phyloP scores from a whole-genome alignment of 139 green algal species.

The Chlorella sorokiniana region DNA sequence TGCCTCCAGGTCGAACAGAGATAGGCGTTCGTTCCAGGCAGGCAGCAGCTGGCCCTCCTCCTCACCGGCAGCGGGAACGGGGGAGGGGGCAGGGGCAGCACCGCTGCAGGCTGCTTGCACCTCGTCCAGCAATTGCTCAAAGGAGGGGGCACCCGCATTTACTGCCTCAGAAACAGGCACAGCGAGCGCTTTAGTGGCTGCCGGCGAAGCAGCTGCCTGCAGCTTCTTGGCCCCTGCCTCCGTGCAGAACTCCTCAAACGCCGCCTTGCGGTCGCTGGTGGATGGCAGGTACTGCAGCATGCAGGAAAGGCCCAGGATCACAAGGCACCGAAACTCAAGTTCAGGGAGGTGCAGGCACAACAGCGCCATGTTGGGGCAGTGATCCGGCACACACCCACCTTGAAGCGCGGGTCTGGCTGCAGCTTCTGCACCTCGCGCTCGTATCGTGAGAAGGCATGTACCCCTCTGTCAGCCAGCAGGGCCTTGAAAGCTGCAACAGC shows the following conservation, averaged over 20 bases:
- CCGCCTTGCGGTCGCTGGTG: slow-evolving; percentile 56
- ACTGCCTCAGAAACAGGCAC: background rate
- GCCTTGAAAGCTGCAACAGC: slow-evolving; percentile 58
- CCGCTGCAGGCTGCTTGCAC: slow-evolving; percentile 44
- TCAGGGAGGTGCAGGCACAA: no score
- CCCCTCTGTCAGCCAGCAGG: slow-evolving; percentile 68
- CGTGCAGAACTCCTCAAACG: slow-evolving; percentile 86
- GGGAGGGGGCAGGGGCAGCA: background rate
- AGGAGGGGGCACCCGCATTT: background rate
- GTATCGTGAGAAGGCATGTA: slow-evolving; percentile 69
- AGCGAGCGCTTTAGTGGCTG: slow-evolving; percentile 3
- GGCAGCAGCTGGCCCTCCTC: background rate
- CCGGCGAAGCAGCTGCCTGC: slow-evolving; percentile 7
- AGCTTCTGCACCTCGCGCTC: slow-evolving; percentile 77
- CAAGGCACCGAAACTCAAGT: no score
- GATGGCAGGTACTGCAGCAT: slow-evolving; percentile 23
- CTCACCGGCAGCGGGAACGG: background rate
- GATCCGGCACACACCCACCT: slow-evolving; percentile 9
- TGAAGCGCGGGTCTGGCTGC: slow-evolving; percentile 64
- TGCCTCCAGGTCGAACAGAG: slow-evolving; percentile 13
- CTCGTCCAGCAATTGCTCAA: slow-evolving; percentile 69
- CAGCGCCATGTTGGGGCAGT: no score
- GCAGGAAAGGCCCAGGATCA: background rate
- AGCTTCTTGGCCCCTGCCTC: slow-evolving; percentile 41
- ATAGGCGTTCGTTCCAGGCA: background rate